Evolutionary conservation across 108 stramenopile species (phyloP).

Genomic region (Conticribra guillardii): DNA sequence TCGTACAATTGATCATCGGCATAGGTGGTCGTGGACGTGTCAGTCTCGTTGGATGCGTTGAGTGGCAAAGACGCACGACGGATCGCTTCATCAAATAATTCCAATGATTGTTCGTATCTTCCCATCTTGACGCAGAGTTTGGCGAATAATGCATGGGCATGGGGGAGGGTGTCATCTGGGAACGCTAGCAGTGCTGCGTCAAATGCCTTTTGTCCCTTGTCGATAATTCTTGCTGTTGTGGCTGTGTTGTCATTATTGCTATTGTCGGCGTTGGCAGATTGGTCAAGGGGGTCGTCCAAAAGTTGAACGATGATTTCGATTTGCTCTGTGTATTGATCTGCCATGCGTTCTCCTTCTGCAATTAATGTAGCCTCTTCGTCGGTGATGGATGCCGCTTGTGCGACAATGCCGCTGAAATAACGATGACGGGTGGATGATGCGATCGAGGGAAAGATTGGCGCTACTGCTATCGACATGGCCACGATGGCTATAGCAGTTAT

Average conservation of each 20-base stretch:
- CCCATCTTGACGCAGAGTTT: conserved; percentile 18
- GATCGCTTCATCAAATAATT: conserved; percentile 29
- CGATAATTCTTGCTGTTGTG: background rate
- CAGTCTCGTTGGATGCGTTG: background rate
- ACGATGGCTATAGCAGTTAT: too few species aligned
- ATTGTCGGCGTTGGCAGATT: background rate
- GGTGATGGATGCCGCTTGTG: background rate
- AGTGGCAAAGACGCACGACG: conserved; percentile 21
- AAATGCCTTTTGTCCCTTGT: conserved; percentile 17
- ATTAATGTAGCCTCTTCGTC: background rate
- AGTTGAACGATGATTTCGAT: conserved; percentile 11
- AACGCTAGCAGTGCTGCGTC: conserved; percentile 11
- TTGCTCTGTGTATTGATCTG: conserved; percentile 14
- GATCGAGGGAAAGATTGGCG: too few species aligned
- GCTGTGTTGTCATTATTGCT: background rate
- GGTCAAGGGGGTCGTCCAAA: background rate
- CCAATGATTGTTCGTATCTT: conserved; percentile 11
- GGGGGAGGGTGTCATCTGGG: conserved; percentile 26
- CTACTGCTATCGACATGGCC: too few species aligned
- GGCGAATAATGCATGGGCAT: conserved; percentile 28
- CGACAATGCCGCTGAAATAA: too few species aligned
- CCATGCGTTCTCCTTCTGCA: conserved; percentile 5
- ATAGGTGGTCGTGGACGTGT: too few species aligned
- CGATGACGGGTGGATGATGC: too few species aligned
- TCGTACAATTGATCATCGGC: background rate